phyloP scores from a whole-genome alignment of 495 filamentous ascomycete genomes.

The Neurospora sp. region DNA sequence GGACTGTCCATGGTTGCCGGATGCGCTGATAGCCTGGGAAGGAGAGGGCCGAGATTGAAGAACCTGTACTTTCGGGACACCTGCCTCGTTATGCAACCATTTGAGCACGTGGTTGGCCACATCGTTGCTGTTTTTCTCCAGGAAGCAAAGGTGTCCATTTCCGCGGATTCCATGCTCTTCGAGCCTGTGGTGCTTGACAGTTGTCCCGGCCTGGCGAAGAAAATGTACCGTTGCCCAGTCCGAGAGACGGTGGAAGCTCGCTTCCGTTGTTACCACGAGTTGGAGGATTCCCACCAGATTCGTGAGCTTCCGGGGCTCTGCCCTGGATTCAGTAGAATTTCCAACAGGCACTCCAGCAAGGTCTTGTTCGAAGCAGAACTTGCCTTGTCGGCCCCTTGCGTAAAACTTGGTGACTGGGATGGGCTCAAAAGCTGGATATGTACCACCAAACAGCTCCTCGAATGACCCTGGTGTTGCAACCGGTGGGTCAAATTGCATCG shows the following conservation, averaged over 20 bases:
- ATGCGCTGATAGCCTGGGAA: background rate
- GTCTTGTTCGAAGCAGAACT: background rate
- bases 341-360: constrained; percentile 20
- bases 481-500: constrained; percentile 12
- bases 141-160: constrained; percentile 49
- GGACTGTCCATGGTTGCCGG: background rate
- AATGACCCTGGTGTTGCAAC: background rate
- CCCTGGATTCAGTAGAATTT: constrained; percentile 20
- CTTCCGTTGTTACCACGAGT: constrained; percentile 39
- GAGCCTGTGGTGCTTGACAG: constrained; percentile 35
- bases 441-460: background rate
- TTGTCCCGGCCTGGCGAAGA: constrained; percentile 45
- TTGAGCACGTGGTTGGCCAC: constrained; percentile 30
- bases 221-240: constrained; percentile 47
- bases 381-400: background rate
- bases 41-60: background rate
- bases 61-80: background rate
- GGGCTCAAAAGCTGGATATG: background rate
- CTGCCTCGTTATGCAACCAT: background rate
- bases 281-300: constrained; percentile 39
- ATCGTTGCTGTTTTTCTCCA: constrained; percentile 49
- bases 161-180: constrained; percentile 37
- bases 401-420: background rate
- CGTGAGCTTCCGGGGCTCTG: constrained; percentile 28
- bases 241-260: constrained; percentile 46